Evolutionary conservation across 2,329 filamentous ascomycete species (phyloP).

Genomic region (Xylaria multiplex): DNA sequence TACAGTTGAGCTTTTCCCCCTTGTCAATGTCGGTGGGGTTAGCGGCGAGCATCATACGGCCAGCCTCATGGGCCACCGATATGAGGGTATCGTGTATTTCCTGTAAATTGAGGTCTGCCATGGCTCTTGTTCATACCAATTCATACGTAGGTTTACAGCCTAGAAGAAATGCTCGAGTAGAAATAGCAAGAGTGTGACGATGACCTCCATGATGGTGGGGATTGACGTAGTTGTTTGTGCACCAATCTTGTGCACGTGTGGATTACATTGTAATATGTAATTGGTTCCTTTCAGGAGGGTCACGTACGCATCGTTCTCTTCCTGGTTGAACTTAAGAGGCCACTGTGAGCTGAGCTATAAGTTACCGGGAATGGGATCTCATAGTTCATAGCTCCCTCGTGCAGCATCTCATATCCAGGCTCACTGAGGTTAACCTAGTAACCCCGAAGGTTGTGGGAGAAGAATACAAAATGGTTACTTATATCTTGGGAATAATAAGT

Average conservation of each 20-base stretch:
- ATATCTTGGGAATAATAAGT: no score
- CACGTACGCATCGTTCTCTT: background rate
- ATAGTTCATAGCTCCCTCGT: no score
- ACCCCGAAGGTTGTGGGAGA: no score
- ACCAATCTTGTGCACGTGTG: constrained; percentile 25
- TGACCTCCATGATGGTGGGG: constrained; percentile 15
- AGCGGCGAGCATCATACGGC: constrained; percentile 69
- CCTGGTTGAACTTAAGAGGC: no score
- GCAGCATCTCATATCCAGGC: no score
- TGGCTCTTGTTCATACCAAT: background rate
- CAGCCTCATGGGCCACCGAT: constrained; percentile 70
- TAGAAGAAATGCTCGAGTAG: background rate
- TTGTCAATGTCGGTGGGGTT: constrained; percentile 67
- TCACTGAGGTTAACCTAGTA: no score
- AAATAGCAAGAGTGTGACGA: background rate
- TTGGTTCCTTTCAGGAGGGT: constrained; percentile 17
- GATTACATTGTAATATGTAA: constrained; percentile 19
- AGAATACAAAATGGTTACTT: no score
- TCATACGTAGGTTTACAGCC: constrained; percentile 1
- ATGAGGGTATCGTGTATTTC: constrained; percentile 71
- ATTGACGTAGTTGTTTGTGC: constrained; percentile 9
- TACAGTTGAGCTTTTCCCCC: constrained; percentile 74
- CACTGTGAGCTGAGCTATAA: no score
- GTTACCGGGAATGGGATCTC: no score
- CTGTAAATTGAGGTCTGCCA: constrained; percentile 68